Evolutionary conservation across 2,329 filamentous ascomycete species (phyloP), one percentile per base, ranked within the genome.

Genomic region (Colletotrichum spaethianum): DNA sequence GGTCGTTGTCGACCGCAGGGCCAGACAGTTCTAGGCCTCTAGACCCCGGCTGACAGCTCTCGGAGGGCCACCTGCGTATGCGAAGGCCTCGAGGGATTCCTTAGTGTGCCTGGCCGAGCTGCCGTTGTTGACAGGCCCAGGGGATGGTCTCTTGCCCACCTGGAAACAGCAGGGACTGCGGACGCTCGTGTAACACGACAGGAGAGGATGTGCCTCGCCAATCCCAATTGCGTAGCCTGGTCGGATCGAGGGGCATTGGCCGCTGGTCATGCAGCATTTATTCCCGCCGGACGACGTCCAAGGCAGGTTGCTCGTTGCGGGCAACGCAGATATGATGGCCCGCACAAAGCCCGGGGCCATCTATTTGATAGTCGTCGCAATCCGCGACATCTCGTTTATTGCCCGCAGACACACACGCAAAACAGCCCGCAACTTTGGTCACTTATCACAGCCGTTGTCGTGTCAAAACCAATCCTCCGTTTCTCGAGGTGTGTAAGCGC

Each of bases 401-500:
- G 59, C 28, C 42, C 57, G 42, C 31, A 36, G 20, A 26, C 57
- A 46, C 40, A 42, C 42, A 36, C 42, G 40, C 57, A 55, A 23
- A 16, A 18, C 36, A 26, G 36, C 60, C 59, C 57, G 28, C 59
- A 63, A 23, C 40, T 56, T 55, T 63, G 28, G 48, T 63, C 60
- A 63, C 18, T 56, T 48, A 63, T 63, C 66, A 63, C 33, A 16
- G 36, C 46, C 50, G 50, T 46, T 56, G 31, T 36, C 23, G 31
- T n/a, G 56, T 46, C 28, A 26, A 53, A 18, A 48, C 48, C 33
- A 55, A 53, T 48, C 65, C 46, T 63, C 48, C 46, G 16, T 36
- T 68, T 56, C 31, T 48, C 44, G 26, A 48, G 59, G 42, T 36
- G 31, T 33, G 65, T 44, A 50, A 68, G 57, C 65, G 50, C 60